Percentiles rank a stretch among this genome's conserved stretches.
phyloP scores from a whole-genome alignment of 1,284 basidiomycete species.

The Cryptococcus sp. region DNA sequence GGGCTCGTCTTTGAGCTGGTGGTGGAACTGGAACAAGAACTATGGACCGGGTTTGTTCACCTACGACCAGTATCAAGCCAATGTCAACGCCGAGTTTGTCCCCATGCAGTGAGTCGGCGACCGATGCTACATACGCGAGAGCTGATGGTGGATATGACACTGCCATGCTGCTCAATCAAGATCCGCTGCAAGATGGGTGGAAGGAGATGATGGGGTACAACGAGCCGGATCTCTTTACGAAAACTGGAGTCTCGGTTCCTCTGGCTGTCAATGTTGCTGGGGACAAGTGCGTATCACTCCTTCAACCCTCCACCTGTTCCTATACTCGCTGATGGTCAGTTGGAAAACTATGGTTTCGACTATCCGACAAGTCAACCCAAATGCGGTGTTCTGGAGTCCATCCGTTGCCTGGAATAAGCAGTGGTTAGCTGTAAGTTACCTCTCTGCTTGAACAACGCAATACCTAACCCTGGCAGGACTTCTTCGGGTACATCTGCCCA shows the following conservation, averaged over 20 bases:
- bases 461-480: constrained; percentile 6
- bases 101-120: constrained; percentile 23
- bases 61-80: constrained; percentile 3
- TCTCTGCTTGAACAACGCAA: not conserved
- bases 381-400: constrained; percentile 17
- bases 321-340: constrained; percentile 1
- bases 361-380: constrained; percentile 11
- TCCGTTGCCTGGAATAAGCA: constrained; percentile 15
- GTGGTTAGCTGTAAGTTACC: constrained; percentile 17
- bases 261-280: constrained; percentile 3
- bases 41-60: constrained; percentile 17
- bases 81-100: constrained; percentile 17
- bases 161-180: constrained; percentile 8
- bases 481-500: constrained; percentile 24
- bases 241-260: constrained; percentile 4
- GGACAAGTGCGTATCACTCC: constrained; percentile 3
- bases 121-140: not conserved
- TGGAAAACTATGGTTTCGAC: constrained; percentile 18
- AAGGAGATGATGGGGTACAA: constrained; percentile 26
- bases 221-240: constrained; percentile 16
- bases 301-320: not conserved
- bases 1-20: constrained; percentile 20
- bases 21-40: constrained; percentile 32
- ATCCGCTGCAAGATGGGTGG: constrained; percentile 17
- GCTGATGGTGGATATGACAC: constrained; percentile 11